Base-by-base conservation (phyloP, 352 stramenopile genomes). In the Aphanomyces invadans region DNA sequence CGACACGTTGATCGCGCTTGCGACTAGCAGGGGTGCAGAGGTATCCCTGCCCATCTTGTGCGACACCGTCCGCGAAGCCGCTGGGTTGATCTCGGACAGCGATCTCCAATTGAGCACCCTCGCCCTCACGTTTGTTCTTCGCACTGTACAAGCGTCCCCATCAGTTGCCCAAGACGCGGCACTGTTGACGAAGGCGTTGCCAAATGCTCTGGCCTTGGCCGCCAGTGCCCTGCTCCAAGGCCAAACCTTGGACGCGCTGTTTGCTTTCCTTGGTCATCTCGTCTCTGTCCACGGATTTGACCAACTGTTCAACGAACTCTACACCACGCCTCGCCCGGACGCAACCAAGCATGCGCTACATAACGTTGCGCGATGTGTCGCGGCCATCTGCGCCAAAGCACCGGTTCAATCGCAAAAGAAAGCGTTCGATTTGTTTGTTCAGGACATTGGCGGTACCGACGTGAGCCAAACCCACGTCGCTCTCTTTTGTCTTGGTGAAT, bases 41-140 rank as follows among this genome's bases (percentile, higher is more conserved):
- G 83, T 97, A 63, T 72, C 81, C 28, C 74, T 81, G 21, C 69
- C 78, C n/a, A 75, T 98, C 39, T 89, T 97, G 57, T 85, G 81
- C 15, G 84, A 89, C 29, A 83, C 98, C 5, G 76, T 98, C 7
- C 75, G 86, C 17, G 95, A 99, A 70, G 75, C 93, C 12, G 89
- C 94, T 15, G 63, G 78, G 32, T 82, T 99, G 12, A 83, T 99
- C 53, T 80, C 88, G 12, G 95, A 98, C 73, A 89, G 83, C n/a
- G 97, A 99, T 72, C 76, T 99, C 17, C 96, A 99, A 72, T 73
- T 99, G 36, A 98, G 92, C 62, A 91, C 97, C 67, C 84, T 98
- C 42, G 87, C 89, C 38, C 85, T 99, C 59, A 91, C 83, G 49
- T 74, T 98, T 29, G 79, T 94, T 36, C 83, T 80, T 26, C 84